phyloP scores from a whole-genome alignment of 768 basidiomycete species.

The Russula olivacea region DNA sequence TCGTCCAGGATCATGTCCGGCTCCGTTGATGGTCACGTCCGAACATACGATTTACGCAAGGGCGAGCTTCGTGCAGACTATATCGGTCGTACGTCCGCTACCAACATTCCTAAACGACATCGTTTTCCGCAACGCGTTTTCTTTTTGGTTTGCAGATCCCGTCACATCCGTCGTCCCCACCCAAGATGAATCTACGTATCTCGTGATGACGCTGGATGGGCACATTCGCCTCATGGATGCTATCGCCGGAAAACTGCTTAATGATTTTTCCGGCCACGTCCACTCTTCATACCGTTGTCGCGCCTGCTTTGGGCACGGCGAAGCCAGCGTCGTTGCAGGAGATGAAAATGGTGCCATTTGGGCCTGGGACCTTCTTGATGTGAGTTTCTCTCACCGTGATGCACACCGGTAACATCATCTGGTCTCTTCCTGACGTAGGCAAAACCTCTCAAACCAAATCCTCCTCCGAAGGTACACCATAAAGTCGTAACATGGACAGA shows the following conservation, averaged over 20 bases:
- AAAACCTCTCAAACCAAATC: slow-evolving; percentile 59
- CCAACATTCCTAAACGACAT: background rate
- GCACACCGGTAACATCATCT: background rate
- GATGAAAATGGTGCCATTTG: slow-evolving; percentile 88
- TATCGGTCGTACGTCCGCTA: slow-evolving; percentile 67
- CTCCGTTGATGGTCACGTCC: slow-evolving; percentile 86
- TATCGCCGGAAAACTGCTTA: slow-evolving; percentile 73
- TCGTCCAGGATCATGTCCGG: slow-evolving; percentile 67
- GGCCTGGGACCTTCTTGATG: slow-evolving; percentile 92
- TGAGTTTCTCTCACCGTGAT: slow-evolving; percentile 36
- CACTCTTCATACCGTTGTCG: slow-evolving; percentile 74
- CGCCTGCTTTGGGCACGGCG: slow-evolving; percentile 76
- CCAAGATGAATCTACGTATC: slow-evolving; percentile 69
- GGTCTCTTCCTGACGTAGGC: slow-evolving; percentile 42
- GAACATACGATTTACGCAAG: slow-evolving; percentile 92
- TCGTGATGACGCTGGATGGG: slow-evolving; percentile 80
- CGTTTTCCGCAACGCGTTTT: background rate
- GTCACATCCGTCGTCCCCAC: slow-evolving; percentile 80
- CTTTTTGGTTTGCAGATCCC: slow-evolving; percentile 51
- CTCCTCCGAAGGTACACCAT: slow-evolving; percentile 72
- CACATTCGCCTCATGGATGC: slow-evolving; percentile 83
- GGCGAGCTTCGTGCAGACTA: slow-evolving; percentile 87
- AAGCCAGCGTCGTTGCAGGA: slow-evolving; percentile 76
- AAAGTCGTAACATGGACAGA: slow-evolving; percentile 91
- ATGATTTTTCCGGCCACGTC: slow-evolving; percentile 74